phyloP scores from a whole-genome alignment of 768 basidiomycete species.

The Mycena haematopus region DNA sequence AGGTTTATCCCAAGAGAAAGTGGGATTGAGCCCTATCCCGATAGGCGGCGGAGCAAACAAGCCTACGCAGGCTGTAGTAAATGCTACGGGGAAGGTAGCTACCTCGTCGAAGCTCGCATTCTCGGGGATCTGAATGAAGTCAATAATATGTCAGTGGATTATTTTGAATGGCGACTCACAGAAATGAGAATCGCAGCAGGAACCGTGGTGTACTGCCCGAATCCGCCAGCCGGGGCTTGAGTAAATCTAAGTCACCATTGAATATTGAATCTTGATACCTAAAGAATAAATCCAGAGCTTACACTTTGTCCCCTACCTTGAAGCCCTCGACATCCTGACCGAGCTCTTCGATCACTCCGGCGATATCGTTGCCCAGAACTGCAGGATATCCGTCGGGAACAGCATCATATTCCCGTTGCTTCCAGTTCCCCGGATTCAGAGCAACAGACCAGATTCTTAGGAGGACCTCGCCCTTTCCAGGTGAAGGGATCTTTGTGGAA shows the following conservation, averaged over 20 bases:
- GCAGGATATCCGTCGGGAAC: slow-evolving; percentile 36
- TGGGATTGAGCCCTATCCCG: slow-evolving; percentile 27
- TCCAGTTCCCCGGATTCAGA: slow-evolving; percentile 44
- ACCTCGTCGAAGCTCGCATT: slow-evolving; percentile 23
- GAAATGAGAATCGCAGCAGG: slow-evolving; percentile 2
- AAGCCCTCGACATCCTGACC: slow-evolving; percentile 38
- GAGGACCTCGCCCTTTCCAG: slow-evolving; percentile 12
- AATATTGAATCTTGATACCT: background rate
- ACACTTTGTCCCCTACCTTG: slow-evolving; percentile 41
- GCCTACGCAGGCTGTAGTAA: slow-evolving; percentile 22
- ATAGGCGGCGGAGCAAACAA: slow-evolving; percentile 22
- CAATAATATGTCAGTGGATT: background rate
- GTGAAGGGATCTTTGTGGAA: background rate
- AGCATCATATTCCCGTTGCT: slow-evolving; percentile 34
- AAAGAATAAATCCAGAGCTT: background rate
- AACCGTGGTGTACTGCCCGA: slow-evolving; percentile 9
- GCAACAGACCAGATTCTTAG: slow-evolving; percentile 32
- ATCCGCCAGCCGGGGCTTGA: background rate
- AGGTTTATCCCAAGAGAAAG: slow-evolving; percentile 21
- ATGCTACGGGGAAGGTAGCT: slow-evolving; percentile 17
- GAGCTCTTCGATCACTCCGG: slow-evolving; percentile 40
- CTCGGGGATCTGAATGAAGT: slow-evolving; percentile 13
- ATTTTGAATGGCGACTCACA: background rate
- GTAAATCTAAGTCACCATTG: slow-evolving; percentile 4
- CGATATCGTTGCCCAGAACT: slow-evolving; percentile 44